Percentiles rank a stretch among this genome's conserved stretches.
Evolutionary conservation across 805 yeast species (phyloP).

Genomic region (Grigorovia humatica): DNA sequence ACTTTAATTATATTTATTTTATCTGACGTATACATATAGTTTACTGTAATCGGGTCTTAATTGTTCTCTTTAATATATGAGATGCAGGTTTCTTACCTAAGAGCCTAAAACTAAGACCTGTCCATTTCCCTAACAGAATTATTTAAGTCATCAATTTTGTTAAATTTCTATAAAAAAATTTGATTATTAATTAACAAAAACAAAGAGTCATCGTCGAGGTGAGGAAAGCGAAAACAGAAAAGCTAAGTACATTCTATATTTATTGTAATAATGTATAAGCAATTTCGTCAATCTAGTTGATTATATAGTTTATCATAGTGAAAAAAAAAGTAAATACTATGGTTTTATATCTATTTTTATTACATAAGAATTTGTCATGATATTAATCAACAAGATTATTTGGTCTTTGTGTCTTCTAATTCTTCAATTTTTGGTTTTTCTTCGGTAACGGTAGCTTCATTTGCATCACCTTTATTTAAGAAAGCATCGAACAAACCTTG

Average conservation of each 20-base stretch:
- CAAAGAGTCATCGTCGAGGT: background rate
- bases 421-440: conserved; percentile 8
- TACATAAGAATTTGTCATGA: background rate
- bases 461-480: background rate
- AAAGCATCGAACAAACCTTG: conserved; percentile 62
- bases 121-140: no score
- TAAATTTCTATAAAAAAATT: no score
- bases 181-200: background rate
- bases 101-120: no score
- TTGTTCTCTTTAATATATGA: no score
- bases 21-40: no score
- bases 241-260: background rate
- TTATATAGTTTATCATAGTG: background rate
- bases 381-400: background rate
- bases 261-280: background rate
- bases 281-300: background rate
- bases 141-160: no score
- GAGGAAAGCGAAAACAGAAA: no score
- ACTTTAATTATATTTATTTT: no score
- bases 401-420: conserved; percentile 3
- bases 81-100: no score
- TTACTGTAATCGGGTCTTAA: no score
- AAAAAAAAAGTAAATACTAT: background rate
- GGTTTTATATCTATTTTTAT: background rate
- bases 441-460: background rate